These are phyloP conservation scores for Fusarium setosum DNA, from an alignment of 2,329 filamentous ascomycete genomes.

Conservation along the genomic window DNA sequence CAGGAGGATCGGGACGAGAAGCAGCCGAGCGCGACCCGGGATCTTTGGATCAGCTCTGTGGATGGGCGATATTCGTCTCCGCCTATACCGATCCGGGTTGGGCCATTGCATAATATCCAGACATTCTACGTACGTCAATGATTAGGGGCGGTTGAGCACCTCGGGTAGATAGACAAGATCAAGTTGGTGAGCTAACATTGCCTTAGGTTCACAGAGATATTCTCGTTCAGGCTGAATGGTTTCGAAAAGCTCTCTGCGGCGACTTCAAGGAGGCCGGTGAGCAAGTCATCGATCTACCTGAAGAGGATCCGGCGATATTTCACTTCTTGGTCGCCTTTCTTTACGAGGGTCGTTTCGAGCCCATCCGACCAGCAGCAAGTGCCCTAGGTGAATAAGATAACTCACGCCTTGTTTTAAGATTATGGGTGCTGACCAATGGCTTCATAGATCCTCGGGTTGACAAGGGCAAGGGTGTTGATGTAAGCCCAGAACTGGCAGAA, in stretches of 20 bases:
- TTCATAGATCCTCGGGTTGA: constrained; percentile 43
- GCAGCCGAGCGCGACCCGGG: constrained; percentile 50
- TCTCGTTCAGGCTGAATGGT: constrained; percentile 59
- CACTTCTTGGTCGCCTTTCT: constrained; percentile 63
- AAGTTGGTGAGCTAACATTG: constrained; percentile 7
- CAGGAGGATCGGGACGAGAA: constrained; percentile 22
- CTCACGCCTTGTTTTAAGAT: not conserved
- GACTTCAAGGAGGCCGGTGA: constrained; percentile 58
- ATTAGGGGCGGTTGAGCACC: no score
- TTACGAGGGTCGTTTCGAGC: constrained; percentile 59
- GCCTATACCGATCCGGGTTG: constrained; percentile 59
- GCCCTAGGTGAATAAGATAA: constrained; percentile 48
- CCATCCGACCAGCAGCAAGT: constrained; percentile 56
- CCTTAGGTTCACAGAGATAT: constrained; percentile 60
- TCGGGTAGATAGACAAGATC: not conserved
- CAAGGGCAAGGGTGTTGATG: constrained; percentile 55
- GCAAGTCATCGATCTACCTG: constrained; percentile 60
- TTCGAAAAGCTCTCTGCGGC: constrained; percentile 60
- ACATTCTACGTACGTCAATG: constrained; percentile 50
- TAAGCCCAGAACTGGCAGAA: constrained; percentile 34
- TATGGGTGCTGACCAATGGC: constrained; percentile 15
- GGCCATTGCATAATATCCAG: constrained; percentile 52
- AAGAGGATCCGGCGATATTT: constrained; percentile 63
- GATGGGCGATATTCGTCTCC: constrained; percentile 60
- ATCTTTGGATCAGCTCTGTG: constrained; percentile 61